These are phyloP conservation scores for Ophiostoma quercus DNA, from an alignment of 2,329 filamentous ascomycete species.

Conservation along the genomic window DNA sequence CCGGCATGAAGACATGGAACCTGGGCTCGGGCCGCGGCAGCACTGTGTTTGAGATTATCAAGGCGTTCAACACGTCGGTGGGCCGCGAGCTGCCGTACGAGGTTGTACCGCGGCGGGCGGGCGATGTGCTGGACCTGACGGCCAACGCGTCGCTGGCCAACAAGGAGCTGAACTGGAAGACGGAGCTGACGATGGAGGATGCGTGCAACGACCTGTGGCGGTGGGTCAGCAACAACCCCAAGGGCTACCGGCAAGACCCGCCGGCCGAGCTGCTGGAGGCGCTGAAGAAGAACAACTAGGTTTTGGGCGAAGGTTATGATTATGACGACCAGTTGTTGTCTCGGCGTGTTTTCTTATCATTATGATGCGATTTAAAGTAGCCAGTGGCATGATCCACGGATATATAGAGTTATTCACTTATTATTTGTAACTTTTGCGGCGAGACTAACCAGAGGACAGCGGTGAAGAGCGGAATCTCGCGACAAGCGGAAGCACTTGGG, in stretches of 20 bases:
- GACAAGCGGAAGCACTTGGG: background rate
- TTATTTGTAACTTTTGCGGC: background rate
- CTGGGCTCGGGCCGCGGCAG: slow-evolving; percentile 88
- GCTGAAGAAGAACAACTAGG: slow-evolving; percentile 35
- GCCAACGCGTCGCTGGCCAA: slow-evolving; percentile 86
- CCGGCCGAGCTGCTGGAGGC: slow-evolving; percentile 71
- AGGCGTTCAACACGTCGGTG: slow-evolving; percentile 82
- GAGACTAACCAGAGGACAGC: too few relatives aligned
- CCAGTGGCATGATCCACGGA: background rate
- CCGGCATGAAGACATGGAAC: slow-evolving; percentile 94
- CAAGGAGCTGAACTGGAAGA: slow-evolving; percentile 86
- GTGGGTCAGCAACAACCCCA: slow-evolving; percentile 95
- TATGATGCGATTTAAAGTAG: background rate
- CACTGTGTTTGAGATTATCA: slow-evolving; percentile 96
- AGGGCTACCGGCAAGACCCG: slow-evolving; percentile 89
- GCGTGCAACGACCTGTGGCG: slow-evolving; percentile 92
- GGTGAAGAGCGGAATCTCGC: background rate
- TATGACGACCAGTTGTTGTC: background rate
- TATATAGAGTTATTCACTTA: background rate
- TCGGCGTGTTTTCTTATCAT: background rate
- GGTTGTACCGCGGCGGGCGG: slow-evolving; percentile 72
- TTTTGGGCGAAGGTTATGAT: background rate
- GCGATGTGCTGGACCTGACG: slow-evolving; percentile 91
- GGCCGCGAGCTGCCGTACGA: slow-evolving; percentile 83
- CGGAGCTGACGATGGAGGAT: slow-evolving; percentile 82